Conservation (phyloP, 2,329 filamentous ascomycete genomes). For the Hypoxylon sp. region DNA sequence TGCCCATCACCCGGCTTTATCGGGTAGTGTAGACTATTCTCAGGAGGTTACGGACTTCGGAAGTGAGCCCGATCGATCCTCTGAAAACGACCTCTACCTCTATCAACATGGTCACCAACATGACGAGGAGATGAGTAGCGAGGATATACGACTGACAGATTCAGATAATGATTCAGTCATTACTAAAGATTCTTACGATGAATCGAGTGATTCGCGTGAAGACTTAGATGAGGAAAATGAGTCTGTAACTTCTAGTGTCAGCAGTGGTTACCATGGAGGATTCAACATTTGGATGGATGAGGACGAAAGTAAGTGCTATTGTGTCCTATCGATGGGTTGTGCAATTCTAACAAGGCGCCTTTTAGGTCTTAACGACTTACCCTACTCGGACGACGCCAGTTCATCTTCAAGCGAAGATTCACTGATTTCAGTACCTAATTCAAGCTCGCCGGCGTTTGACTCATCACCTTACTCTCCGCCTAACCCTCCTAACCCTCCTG, state of each 20-base stretch:
- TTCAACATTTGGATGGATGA: conserved; percentile 34
- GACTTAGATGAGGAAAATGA: conserved; percentile 15
- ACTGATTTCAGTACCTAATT: conserved; percentile 16
- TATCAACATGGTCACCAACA: conserved; percentile 4
- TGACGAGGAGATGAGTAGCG: conserved; percentile 26
- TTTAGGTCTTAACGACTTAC: conserved; percentile 16
- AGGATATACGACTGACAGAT: conserved; percentile 29
- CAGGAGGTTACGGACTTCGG: conserved; percentile 1
- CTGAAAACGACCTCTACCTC: background rate
- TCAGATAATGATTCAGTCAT: conserved; percentile 28
- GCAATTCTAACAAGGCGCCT: background rate
- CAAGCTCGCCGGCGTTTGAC: conserved; percentile 5
- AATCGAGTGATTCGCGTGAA: conserved; percentile 17
- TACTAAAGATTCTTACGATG: conserved; percentile 24
- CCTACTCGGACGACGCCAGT: conserved; percentile 32
- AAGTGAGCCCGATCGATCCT: background rate
- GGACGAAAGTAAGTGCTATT: conserved; percentile 35
- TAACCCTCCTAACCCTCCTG: conserved; percentile 12
- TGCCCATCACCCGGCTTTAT: background rate
- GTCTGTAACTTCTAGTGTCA: conserved; percentile 29
- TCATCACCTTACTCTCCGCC: conserved; percentile 24
- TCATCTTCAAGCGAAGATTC: conserved; percentile 31
- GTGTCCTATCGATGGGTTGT: background rate
- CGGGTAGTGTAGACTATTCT: background rate
- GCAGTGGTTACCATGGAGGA: conserved; percentile 11